phyloP scores from a whole-genome alignment of 2,329 filamentous ascomycete genomes.

The Diaporthe humulicola region DNA sequence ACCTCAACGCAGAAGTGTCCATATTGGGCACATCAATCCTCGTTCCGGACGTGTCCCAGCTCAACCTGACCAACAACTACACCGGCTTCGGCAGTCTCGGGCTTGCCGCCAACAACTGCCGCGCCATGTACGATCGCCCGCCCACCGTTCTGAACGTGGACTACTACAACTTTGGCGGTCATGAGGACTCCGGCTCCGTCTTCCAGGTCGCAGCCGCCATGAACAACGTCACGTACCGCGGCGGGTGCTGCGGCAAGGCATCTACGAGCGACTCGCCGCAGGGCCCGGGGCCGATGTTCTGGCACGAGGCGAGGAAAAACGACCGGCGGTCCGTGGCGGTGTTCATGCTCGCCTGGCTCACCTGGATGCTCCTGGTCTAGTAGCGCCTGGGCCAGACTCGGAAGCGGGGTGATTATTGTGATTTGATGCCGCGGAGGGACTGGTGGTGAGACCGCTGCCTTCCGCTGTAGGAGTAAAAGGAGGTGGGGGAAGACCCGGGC shows the following conservation, averaged over 20 bases:
- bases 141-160: conserved; percentile 88
- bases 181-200: conserved; percentile 72
- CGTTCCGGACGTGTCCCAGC: conserved; percentile 77
- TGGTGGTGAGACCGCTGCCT: conserved; percentile 28
- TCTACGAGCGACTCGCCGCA: conserved; percentile 38
- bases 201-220: conserved; percentile 79
- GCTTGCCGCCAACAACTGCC: conserved; percentile 72
- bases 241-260: conserved; percentile 67
- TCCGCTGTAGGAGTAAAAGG: not conserved
- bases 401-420: conserved; percentile 35
- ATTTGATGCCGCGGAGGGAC: conserved; percentile 38
- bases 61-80: conserved; percentile 80
- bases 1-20: conserved; percentile 83
- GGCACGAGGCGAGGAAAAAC: conserved; percentile 35
- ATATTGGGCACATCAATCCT: conserved; percentile 74
- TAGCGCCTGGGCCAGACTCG: conserved; percentile 40
- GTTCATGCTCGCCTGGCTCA: conserved; percentile 41
- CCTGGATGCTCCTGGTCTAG: conserved; percentile 37
- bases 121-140: conserved; percentile 71
- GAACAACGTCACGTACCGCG: conserved; percentile 78
- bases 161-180: conserved; percentile 81
- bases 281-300: conserved; percentile 37
- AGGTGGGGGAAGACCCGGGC: not conserved
- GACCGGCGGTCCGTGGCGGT: conserved; percentile 34
- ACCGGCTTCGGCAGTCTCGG: conserved; percentile 77